Evolutionary conservation across 1,139 yeast genomes (phyloP), one percentile per base, ranked within the genome.

Genomic region (Scheffersomyces segobiensis): DNA sequence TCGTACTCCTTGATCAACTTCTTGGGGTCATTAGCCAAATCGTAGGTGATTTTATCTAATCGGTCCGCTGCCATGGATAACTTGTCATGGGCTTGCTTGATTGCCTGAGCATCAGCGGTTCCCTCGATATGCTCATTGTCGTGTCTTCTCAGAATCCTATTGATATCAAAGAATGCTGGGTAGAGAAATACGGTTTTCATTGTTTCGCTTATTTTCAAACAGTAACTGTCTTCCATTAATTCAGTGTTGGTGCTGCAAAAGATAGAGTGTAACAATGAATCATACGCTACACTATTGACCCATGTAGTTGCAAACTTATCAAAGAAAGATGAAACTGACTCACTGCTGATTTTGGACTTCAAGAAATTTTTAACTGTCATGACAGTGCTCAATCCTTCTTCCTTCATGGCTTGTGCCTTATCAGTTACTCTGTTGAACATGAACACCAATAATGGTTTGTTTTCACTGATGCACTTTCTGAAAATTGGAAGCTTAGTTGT

Each of bases 301-400:
- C 85, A 82, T 14, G 67, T 67, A 42, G 66, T 62, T 0, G 85
- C 83, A 64, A 82, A 73, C 1, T 62, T 60, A 60, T 81, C 84
- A 63, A 82, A 80, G 59, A 81, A 78, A 17, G 61, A 64, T 26
- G 66, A 61, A 21, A 65, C 55, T 20, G 57, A 52, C 3, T 46
- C 52, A 21, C 54, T 57, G n/a, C 57, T 59, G 2, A 59, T 61
- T 48, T 60, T 57, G 22, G 52, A 55, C 1, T 63, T 52, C n/a
- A 74, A 57, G 59, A 71, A 74, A 49, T 71, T 67, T 50, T 67
- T 67, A 57, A 63, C 62, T 46, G 65, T 69, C 63, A 71, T 65
- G 4, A 73, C 67, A 2, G 72, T 63, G 46, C 63, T 64, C 19
- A 59, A 57, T 32, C 62, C 57, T 3, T 56, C 49, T 0, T 59